Evolutionary conservation across 148 eudicot genomes (phyloP).

Genomic region (Amaranthus hypochondriacus): DNA sequence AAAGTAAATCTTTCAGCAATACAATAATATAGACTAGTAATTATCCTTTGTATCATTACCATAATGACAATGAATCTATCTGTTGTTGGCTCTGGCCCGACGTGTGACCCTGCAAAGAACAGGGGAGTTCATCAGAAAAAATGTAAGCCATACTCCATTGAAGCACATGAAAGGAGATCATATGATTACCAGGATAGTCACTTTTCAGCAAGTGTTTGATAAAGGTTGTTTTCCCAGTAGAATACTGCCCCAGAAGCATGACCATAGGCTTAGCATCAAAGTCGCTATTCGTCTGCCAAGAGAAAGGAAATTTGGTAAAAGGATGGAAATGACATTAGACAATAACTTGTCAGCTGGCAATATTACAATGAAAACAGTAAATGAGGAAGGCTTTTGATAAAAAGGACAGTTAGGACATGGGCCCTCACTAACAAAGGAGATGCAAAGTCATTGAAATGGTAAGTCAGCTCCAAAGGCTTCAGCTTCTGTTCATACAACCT

Average conservation of each 20-base stretch:
- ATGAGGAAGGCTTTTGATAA: background rate
- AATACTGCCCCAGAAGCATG: slow-evolving; percentile 97
- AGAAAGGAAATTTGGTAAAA: background rate
- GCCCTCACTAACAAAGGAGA: slow-evolving; percentile 60
- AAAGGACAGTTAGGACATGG: background rate
- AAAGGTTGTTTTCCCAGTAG: slow-evolving; percentile 97
- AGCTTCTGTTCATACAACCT: slow-evolving; percentile 70
- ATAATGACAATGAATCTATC: slow-evolving; percentile 84
- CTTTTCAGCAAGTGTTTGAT: slow-evolving; percentile 75
- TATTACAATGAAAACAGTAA: background rate
- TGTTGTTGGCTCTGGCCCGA: slow-evolving; percentile 98
- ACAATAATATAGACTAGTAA: background rate
- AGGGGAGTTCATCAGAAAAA: slow-evolving; percentile 2
- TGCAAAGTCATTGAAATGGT: slow-evolving; percentile 69
- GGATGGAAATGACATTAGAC: background rate
- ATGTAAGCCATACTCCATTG: background rate
- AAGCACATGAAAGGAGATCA: background rate
- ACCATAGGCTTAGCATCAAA: slow-evolving; percentile 98
- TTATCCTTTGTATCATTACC: slow-evolving; percentile 38
- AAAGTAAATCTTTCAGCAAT: slow-evolving; percentile 10
- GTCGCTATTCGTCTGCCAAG: slow-evolving; percentile 62
- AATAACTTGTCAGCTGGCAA: background rate
- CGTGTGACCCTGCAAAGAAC: slow-evolving; percentile 70
- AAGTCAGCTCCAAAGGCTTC: slow-evolving; percentile 74
- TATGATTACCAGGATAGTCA: slow-evolving; percentile 67